Conservation (phyloP, 306 rosid species). For the Heteromeles arbutifolia region DNA sequence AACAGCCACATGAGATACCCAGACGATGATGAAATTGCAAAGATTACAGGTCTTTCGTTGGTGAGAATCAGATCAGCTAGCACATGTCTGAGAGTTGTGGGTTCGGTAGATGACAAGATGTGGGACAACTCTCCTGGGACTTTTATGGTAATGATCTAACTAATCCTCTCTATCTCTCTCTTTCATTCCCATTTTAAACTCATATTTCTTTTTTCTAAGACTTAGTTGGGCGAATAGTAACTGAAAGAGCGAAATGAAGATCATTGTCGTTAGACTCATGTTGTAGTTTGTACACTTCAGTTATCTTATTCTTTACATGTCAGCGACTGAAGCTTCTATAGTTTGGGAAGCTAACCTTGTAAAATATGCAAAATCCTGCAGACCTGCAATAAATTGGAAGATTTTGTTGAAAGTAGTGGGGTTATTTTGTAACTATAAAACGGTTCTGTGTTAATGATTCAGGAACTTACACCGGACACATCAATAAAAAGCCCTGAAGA, state of each 20-base stretch:
- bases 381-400: background rate
- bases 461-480: constrained; percentile 51
- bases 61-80: constrained; percentile 70
- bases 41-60: constrained; percentile 73
- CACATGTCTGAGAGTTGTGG: constrained; percentile 67
- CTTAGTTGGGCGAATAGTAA: background rate
- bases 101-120: constrained; percentile 68
- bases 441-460: constrained; percentile 20
- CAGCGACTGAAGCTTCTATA: background rate
- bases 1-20: constrained; percentile 33
- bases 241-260: background rate
- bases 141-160: constrained; percentile 46
- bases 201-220: background rate
- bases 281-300: background rate
- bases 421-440: constrained; percentile 7
- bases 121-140: constrained; percentile 39
- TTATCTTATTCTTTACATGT: background rate
- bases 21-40: constrained; percentile 65
- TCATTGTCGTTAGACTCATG: background rate
- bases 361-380: background rate
- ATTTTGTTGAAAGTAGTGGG: background rate
- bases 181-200: background rate
- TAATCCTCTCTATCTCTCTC: background rate
- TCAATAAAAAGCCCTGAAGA: constrained; percentile 58
- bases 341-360: background rate